These are phyloP conservation scores for Bolboschoenus planiculmis DNA, from an alignment of 176 grass and related monocot genomes.

Conservation along the genomic window DNA sequence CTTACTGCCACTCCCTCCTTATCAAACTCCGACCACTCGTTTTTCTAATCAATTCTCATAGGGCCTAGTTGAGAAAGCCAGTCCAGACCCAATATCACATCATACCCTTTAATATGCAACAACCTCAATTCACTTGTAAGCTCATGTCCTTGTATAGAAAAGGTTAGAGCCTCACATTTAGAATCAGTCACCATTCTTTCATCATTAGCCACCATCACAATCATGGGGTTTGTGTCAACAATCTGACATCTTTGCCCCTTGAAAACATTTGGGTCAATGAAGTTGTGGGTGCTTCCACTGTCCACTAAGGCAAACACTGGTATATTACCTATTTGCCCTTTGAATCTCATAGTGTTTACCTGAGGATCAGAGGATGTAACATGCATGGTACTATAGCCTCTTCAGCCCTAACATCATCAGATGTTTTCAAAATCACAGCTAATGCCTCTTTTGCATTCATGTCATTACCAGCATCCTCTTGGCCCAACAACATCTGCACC, in stretches of 20 bases:
- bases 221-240: too few relatives aligned
- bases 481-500: not conserved
- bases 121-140: not conserved
- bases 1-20: not conserved
- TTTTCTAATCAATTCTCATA: not conserved
- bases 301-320: too few relatives aligned
- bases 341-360: too few relatives aligned
- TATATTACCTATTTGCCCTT: too few relatives aligned
- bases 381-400: not conserved
- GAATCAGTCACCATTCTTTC: not conserved
- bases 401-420: too few relatives aligned
- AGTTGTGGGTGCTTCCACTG: not conserved
- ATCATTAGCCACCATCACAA: not conserved
- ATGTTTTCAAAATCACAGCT: too few relatives aligned
- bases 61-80: not conserved
- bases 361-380: too few relatives aligned
- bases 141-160: not conserved
- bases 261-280: not conserved
- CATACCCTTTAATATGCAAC: not conserved
- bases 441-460: not conserved
- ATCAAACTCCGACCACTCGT: not conserved
- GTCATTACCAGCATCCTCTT: not conserved
- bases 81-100: not conserved
- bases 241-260: too few relatives aligned
- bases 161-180: not conserved